These are phyloP conservation scores for Saprolegnia diclina DNA, from an alignment of 352 stramenopile genomes.

Conservation along the genomic window DNA sequence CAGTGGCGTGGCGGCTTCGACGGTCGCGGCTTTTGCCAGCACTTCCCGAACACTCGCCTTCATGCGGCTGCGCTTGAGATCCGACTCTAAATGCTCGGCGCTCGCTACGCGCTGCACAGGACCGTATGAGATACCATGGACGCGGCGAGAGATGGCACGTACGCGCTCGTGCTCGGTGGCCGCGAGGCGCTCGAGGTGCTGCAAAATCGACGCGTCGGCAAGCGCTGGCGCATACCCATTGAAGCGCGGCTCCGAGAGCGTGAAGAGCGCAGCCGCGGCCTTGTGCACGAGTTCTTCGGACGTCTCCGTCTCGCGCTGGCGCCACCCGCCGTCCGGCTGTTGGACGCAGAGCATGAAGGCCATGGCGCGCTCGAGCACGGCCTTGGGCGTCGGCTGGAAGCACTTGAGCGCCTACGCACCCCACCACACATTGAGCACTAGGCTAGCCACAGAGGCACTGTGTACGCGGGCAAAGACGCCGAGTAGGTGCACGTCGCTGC, in stretches of 20 bases:
- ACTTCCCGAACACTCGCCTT: constrained; percentile 3
- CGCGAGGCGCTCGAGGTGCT: constrained; percentile 13
- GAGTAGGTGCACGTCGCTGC: constrained; percentile 66
- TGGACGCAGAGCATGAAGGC: constrained; percentile 18
- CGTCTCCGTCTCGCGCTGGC: background rate
- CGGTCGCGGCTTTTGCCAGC: constrained; percentile 11
- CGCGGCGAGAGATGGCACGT: background rate
- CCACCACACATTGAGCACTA: background rate
- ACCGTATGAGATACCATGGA: background rate
- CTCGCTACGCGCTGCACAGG: constrained; percentile 5
- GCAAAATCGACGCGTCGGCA: constrained; percentile 6
- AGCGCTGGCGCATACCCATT: constrained; percentile 18
- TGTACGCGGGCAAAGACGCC: constrained; percentile 62
- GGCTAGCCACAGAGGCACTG: background rate
- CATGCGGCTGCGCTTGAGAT: constrained; percentile 21
- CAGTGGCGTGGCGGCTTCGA: constrained; percentile 1
- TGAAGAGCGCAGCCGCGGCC: constrained; percentile 8
- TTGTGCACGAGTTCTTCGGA: constrained; percentile 21
- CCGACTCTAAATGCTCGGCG: constrained; percentile 18
- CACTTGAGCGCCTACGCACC: constrained; percentile 23
- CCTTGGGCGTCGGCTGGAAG: constrained; percentile 1
- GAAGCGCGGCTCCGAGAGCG: constrained; percentile 14
- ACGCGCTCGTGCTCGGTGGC: constrained; percentile 23
- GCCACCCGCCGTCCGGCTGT: constrained; percentile 1
- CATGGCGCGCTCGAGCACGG: constrained; percentile 7